Base-by-base conservation (phyloP, 2,329 filamentous ascomycete species). In the Colletotrichum graminicola region DNA sequence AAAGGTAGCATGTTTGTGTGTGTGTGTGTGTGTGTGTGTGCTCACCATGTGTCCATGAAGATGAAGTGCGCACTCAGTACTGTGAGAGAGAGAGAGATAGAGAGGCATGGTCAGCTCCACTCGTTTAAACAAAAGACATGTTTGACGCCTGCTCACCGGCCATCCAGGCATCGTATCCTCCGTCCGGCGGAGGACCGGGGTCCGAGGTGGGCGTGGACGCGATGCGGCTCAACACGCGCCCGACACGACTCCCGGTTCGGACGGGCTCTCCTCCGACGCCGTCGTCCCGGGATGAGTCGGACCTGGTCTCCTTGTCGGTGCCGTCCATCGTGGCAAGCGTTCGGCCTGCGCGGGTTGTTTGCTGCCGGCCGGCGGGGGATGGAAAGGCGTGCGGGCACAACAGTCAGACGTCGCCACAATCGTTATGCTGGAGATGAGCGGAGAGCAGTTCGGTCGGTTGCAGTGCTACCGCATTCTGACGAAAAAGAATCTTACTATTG, bases 41-140 rank as follows among this genome's bases (percentile, higher is more conserved):
- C 65, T 36, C 49, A 72, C 70, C 70, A 72, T 26, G 70, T 72
- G 23, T 70, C 66, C 70, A 72, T 72, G 29, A 72, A 69, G 29
- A 70, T 70, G 11, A 72, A 70, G n/a, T 72, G 70, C 32, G 61
- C 66, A 16, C 61, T 51, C 2, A 72, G 26, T 0, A 63, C 70
- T 72, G 18, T 3, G 14, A 2, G 2, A 34, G 5, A 29, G 29
- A 29, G 29, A 29, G 29, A 29, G 29, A 29, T 2, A 29, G 6
- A 14, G 18, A 2, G 18, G 14, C 2, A 1, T 26, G 21, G 45
- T 69, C 66, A 69, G 62, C 18, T 21, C 11, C 52, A 1, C 47
- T 56, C 26, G n/a, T 12, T 8, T 6, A 29, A 4, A 29, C 29
- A 29, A 29, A 2, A 29, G 2, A 59, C 43, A 29, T n/a, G n/a